Evolutionary conservation across 768 basidiomycete genomes (phyloP).

Genomic region (Lyophyllum semitale): DNA sequence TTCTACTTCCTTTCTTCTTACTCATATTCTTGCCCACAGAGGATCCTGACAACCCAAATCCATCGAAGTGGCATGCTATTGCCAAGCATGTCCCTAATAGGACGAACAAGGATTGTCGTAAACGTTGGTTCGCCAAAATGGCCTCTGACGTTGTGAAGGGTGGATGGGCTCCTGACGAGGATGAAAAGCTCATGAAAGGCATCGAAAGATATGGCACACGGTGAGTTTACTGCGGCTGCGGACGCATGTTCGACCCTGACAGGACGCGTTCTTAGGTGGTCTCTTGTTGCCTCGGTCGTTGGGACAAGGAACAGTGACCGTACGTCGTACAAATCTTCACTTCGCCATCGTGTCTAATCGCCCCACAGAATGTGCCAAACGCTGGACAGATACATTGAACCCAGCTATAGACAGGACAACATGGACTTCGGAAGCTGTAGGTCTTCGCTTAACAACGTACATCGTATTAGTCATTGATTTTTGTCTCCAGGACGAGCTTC

Average conservation of each 20-base stretch:
- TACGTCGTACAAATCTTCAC: conserved; percentile 31
- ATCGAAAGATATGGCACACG: conserved; percentile 59
- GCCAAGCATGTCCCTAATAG: conserved; percentile 63
- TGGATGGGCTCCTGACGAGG: conserved; percentile 63
- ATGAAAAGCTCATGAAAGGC: conserved; percentile 56
- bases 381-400: conserved; percentile 63
- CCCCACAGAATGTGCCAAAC: conserved; percentile 56
- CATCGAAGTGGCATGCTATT: conserved; percentile 64
- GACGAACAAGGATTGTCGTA: conserved; percentile 66
- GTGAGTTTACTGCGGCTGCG: conserved; percentile 26
- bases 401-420: conserved; percentile 61
- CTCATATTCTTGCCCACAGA: conserved; percentile 34
- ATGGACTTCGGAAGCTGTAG: conserved; percentile 57
- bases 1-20: conserved; percentile 11
- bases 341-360: not conserved
- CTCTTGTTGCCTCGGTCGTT: conserved; percentile 57
- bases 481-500: conserved; percentile 46
- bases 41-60: conserved; percentile 56
- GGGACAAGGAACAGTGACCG: conserved; percentile 61
- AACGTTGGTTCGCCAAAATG: conserved; percentile 67
- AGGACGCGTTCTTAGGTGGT: conserved; percentile 42
- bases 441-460: conserved; percentile 13
- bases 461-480: conserved; percentile 6
- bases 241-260: not conserved
- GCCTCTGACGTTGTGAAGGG: conserved; percentile 63